Percentiles rank a stretch among this genome's conserved stretches.
These are phyloP conservation scores for Colletotrichum viniferum DNA, from an alignment of 2,329 filamentous ascomycete genomes.

Conservation along the genomic window DNA sequence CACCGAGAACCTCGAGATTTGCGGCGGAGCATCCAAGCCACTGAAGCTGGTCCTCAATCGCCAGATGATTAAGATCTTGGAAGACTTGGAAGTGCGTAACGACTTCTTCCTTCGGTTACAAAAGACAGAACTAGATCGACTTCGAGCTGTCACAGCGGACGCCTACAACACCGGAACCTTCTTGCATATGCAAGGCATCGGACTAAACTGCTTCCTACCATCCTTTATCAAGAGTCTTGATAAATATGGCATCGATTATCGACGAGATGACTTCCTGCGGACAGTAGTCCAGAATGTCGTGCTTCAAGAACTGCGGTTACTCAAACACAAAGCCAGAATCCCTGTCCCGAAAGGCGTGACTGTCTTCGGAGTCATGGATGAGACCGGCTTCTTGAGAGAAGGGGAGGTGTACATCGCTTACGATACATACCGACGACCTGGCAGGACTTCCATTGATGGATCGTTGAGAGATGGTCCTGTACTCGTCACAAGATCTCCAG, in stretches of 20 bases:
- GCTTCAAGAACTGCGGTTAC: constrained; percentile 70
- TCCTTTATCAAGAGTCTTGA: constrained; percentile 65
- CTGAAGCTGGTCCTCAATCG: constrained; percentile 76
- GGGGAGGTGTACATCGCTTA: constrained; percentile 72
- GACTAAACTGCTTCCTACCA: constrained; percentile 63
- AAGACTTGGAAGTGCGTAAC: constrained; percentile 70
- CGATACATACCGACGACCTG: background rate
- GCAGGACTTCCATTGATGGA: constrained; percentile 25
- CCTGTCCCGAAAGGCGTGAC: constrained; percentile 73
- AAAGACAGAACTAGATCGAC: constrained; percentile 59
- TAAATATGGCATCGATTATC: constrained; percentile 66
- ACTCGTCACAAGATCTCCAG: constrained; percentile 78
- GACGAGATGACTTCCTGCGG: constrained; percentile 71
- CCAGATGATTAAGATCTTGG: constrained; percentile 84
- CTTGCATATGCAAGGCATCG: constrained; percentile 65
- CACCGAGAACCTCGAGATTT: constrained; percentile 68
- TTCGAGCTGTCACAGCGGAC: constrained; percentile 64
- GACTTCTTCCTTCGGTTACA: constrained; percentile 70
- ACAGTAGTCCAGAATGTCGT: constrained; percentile 72
- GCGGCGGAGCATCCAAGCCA: constrained; percentile 69
- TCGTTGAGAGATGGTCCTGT: constrained; percentile 46
- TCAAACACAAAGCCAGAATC: constrained; percentile 83
- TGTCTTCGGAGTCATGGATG: constrained; percentile 84
- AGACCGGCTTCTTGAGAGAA: constrained; percentile 71
- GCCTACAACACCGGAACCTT: constrained; percentile 69